Evolutionary conservation across 345 rosid genomes (phyloP).

Genomic region (Citrus inodora): DNA sequence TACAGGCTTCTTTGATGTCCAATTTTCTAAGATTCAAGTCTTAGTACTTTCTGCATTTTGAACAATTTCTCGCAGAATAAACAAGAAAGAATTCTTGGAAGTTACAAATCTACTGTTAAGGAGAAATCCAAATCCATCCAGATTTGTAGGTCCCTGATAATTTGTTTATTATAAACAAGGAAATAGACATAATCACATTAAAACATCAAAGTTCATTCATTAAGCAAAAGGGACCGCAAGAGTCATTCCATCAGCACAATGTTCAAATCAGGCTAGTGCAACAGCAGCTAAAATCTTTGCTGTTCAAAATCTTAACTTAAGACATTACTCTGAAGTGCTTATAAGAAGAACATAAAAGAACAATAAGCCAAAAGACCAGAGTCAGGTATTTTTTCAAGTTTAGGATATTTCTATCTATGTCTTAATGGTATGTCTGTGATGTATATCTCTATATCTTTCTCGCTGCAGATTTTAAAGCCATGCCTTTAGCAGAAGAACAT

Average conservation of each 20-base stretch:
- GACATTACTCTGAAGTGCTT: too few species aligned
- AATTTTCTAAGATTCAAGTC: neutral
- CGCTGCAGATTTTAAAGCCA: neutral
- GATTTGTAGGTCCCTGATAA: too few species aligned
- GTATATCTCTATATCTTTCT: neutral
- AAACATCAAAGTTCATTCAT: neutral
- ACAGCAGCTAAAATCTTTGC: neutral
- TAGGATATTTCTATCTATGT: neutral
- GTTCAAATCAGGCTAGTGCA: neutral
- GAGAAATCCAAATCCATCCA: too few species aligned
- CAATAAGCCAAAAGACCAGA: neutral
- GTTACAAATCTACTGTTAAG: neutral
- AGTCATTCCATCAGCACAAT: neutral
- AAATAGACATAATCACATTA: neutral
- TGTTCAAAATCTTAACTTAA: neutral
- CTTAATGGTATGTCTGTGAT: too few species aligned
- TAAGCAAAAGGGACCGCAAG: neutral
- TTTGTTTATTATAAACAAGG: too few species aligned
- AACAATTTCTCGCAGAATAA: neutral
- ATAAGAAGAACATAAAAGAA: too few species aligned
- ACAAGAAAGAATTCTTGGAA: neutral
- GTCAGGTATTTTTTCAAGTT: too few species aligned
- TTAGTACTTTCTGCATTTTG: neutral
- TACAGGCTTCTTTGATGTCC: neutral
- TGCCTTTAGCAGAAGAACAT: constrained; percentile 34